Conservation (phyloP, 129 eudicot genomes). For the Artemisia annua region DNA sequence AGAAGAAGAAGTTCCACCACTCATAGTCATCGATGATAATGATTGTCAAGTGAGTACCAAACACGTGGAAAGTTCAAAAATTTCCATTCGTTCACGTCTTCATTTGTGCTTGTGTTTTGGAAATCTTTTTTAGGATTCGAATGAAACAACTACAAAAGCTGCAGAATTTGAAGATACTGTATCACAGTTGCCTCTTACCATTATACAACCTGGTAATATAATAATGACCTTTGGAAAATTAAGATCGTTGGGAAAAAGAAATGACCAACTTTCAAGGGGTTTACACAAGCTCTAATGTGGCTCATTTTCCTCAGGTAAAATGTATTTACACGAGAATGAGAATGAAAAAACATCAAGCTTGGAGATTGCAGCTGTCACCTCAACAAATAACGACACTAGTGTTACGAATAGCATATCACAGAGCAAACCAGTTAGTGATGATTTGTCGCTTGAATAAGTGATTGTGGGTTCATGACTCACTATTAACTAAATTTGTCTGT, state of each 20-base stretch:
- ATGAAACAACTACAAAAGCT: conserved; percentile 51
- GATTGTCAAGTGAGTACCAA: conserved; percentile 50
- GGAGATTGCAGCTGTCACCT: conserved; percentile 73
- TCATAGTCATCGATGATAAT: conserved; percentile 39
- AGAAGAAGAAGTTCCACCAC: conserved; percentile 56
- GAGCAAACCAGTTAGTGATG: conserved; percentile 41
- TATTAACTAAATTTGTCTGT: not conserved
- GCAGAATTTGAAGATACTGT: conserved; percentile 57
- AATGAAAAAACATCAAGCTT: conserved; percentile 64
- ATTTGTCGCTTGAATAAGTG: not conserved
- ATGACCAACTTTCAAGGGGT: not conserved
- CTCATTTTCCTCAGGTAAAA: not conserved
- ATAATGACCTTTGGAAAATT: not conserved
- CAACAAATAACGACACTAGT: conserved; percentile 56
- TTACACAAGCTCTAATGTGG: not conserved
- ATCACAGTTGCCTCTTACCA: conserved; percentile 57
- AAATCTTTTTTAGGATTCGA: conserved; percentile 58
- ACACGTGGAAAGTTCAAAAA: not conserved
- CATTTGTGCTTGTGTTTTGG: not conserved
- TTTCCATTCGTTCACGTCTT: not conserved
- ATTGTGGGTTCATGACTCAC: not conserved
- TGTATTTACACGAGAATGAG: conserved; percentile 28
- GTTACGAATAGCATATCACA: conserved; percentile 26
- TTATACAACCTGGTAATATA: conserved; percentile 55
- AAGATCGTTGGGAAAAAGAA: not conserved